Evolutionary conservation across 2,329 filamentous ascomycete species (phyloP).

Genomic region (Coniosporium tulheliwenetii): DNA sequence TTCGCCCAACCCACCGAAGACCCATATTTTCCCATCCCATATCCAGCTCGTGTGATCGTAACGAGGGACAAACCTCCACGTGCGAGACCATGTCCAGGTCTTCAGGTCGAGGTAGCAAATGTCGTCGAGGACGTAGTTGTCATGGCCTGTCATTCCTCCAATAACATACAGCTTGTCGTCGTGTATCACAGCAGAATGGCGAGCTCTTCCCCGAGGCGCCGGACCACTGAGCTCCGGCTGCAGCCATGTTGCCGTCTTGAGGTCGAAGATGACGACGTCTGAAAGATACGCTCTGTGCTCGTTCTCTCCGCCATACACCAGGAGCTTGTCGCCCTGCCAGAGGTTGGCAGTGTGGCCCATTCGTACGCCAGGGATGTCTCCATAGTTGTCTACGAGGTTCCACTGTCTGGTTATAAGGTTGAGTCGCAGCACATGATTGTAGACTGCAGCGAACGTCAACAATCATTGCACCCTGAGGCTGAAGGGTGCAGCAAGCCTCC

Average conservation of each 20-base stretch:
- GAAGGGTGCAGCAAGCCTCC: not conserved
- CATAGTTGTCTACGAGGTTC: constrained; percentile 96
- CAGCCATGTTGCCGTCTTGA: constrained; percentile 89
- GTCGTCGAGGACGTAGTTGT: constrained; percentile 85
- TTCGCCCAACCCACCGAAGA: constrained; percentile 85
- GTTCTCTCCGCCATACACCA: constrained; percentile 96
- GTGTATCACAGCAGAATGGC: constrained; percentile 85
- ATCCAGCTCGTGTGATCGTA: constrained; percentile 95
- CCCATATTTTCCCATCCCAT: constrained; percentile 85
- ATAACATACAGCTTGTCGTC: constrained; percentile 95
- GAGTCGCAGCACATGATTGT: constrained; percentile 87
- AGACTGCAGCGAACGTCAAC: constrained; percentile 37
- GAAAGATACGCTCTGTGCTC: constrained; percentile 92
- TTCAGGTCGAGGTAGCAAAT: constrained; percentile 94
- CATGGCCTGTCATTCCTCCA: constrained; percentile 86
- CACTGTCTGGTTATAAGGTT: constrained; percentile 82
- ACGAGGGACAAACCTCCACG: constrained; percentile 86
- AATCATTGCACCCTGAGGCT: not conserved
- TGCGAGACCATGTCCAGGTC: constrained; percentile 92
- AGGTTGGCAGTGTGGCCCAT: constrained; percentile 96
- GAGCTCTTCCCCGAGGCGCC: constrained; percentile 74
- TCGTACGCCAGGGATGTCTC: constrained; percentile 88
- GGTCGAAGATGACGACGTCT: constrained; percentile 89
- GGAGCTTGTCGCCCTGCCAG: constrained; percentile 85
- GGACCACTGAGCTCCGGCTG: constrained; percentile 76